Evolutionary conservation across 345 rosid species (phyloP).

Genomic region (Populus davidiana): DNA sequence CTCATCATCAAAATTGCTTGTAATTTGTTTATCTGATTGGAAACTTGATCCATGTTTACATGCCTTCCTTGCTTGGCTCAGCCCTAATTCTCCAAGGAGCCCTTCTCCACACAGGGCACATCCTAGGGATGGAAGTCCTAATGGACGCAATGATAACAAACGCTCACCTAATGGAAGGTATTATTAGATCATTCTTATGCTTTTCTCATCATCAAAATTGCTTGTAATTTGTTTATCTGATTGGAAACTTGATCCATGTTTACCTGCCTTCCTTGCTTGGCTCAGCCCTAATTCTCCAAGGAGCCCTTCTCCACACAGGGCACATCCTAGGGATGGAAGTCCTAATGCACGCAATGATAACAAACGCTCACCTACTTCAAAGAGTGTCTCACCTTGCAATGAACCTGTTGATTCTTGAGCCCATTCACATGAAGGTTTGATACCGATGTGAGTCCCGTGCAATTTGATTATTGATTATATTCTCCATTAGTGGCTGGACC

Average conservation of each 20-base stretch:
- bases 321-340: constrained; percentile 29
- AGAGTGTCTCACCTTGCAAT: constrained; percentile 38
- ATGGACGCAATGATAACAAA: constrained; percentile 31
- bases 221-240: background rate
- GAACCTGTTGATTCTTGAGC: constrained; percentile 41
- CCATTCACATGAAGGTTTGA: constrained; percentile 39
- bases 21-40: background rate
- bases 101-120: constrained; percentile 33
- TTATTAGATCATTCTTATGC: background rate
- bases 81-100: constrained; percentile 36
- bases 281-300: constrained; percentile 39
- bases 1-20: background rate
- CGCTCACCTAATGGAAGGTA: constrained; percentile 35
- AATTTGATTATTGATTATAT: background rate
- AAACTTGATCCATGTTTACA: constrained; percentile 14
- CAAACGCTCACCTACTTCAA: constrained; percentile 43
- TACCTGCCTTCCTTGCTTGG: constrained; percentile 49
- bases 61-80: constrained; percentile 49
- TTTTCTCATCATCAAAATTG: background rate
- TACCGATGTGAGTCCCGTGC: constrained; percentile 36
- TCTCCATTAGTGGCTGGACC: background rate
- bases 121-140: constrained; percentile 36
- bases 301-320: constrained; percentile 31
- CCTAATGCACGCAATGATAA: constrained; percentile 40
- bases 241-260: background rate